Evolutionary conservation across 2,329 filamentous ascomycete genomes (phyloP), one percentile per base, ranked within the genome.

Genomic region (Chalara sp.): DNA sequence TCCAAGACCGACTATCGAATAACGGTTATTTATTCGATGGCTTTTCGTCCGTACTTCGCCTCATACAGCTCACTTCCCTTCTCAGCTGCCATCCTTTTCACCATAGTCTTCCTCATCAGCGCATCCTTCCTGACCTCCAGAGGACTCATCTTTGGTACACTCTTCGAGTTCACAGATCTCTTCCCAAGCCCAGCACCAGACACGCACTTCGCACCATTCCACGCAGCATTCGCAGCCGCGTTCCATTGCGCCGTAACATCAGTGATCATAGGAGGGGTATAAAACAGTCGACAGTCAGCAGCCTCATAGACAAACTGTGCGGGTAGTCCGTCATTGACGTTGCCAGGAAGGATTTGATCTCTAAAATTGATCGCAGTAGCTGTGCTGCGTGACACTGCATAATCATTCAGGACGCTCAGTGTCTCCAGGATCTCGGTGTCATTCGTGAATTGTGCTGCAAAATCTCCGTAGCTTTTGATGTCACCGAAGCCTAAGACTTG

Each of bases 251-350:
- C 68, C 2, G 69, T 70, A 2, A 77, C 71, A 51, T 81, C 71
- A 4, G 71, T 64, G 33, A 79, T 64, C 65, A 80, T 82, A 2
- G 70, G 64, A 12, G 70, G 61, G 2, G 81, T 81, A 53, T 78
- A 84, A 60, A 75, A 86, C 10, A 84, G 63, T 5, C 80, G 70
- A 56, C 81, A 86, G 56, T 81, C 76, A 1, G 82, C 77, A 1
- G 79, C 73, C 55, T 83, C 76, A 50, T 80, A 79, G 2, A 77
- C 65, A 59, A 84, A 86, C 57, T 86, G 83, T 12, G 76, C 65
- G 11, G 81, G 76, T 0, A 71, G 63, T 41, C 67, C 62, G 43
- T 65, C 62, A 44, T 65, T 48, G 2, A 66, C 49, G 21, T 72
- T 59, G 53, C 47, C 58, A 0, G 52, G 49, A 37, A 62, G 32